Evolutionary conservation across 306 rosid genomes (phyloP).

Genomic region (Macrotyloma uniflorum): DNA sequence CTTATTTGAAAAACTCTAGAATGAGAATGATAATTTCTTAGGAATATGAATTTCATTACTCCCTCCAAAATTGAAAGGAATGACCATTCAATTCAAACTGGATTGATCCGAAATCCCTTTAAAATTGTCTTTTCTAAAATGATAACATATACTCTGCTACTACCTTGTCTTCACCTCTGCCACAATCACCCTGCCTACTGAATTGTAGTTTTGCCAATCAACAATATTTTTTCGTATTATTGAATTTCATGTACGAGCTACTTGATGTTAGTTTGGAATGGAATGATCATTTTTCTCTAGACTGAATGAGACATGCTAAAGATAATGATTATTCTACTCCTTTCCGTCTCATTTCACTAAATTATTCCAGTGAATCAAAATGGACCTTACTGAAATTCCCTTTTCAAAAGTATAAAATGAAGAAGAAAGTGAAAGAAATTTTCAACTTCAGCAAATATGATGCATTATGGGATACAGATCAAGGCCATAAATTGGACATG

Average conservation of each 20-base stretch:
- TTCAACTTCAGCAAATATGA: not conserved
- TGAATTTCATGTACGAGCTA: not conserved
- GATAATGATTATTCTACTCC: conserved; percentile 5
- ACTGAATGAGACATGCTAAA: conserved; percentile 18
- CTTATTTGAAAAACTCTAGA: not conserved
- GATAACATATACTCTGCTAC: not conserved
- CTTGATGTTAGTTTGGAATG: not conserved
- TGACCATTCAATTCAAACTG: conserved; percentile 1
- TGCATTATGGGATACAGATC: not conserved
- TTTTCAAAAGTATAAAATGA: not conserved
- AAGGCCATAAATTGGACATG: not conserved
- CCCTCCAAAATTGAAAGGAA: conserved; percentile 1
- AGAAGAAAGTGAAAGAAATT: not conserved
- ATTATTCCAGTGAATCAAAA: not conserved
- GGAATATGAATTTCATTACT: conserved; percentile 4
- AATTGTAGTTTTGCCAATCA: not conserved
- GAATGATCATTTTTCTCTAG: not conserved
- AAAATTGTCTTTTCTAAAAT: not conserved
- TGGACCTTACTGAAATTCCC: not conserved
- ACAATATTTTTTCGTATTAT: not conserved
- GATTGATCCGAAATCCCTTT: not conserved
- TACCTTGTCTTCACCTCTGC: not conserved
- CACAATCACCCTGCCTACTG: not conserved
- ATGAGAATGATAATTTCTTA: not conserved
- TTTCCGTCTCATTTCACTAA: conserved; percentile 16